A percentile compares a stretch with the other conserved stretches of the same genome.
Evolutionary conservation across 345 rosid species (phyloP).

Genomic region (Trapa incisa): DNA sequence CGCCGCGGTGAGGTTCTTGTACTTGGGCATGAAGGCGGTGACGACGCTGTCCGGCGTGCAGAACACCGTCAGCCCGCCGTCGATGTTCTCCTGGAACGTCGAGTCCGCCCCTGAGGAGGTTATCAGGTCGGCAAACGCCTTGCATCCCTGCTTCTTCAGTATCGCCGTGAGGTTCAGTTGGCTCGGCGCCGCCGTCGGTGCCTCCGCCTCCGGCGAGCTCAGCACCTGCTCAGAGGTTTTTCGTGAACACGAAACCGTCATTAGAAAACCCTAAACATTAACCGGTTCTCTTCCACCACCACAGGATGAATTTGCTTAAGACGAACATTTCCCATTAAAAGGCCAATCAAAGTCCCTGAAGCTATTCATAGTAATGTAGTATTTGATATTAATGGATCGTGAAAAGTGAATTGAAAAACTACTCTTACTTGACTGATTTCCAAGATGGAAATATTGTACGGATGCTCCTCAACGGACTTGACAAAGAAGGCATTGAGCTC

Average conservation of each 20-base stretch:
- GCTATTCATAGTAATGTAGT: too few species aligned
- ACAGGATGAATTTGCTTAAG: too few species aligned
- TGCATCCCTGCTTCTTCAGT: constrained; percentile 71
- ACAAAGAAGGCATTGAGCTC: constrained; percentile 49
- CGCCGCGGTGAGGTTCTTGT: constrained; percentile 58
- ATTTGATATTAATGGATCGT: too few species aligned
- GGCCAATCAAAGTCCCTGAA: too few species aligned
- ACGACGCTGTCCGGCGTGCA: constrained; percentile 61
- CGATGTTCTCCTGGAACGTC: constrained; percentile 56
- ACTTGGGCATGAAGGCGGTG: constrained; percentile 48
- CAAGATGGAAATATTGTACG: constrained; percentile 70
- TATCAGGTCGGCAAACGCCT: constrained; percentile 59
- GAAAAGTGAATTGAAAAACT: too few species aligned
- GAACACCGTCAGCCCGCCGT: constrained; percentile 82
- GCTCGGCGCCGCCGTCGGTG: constrained; percentile 69
- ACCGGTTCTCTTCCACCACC: too few species aligned
- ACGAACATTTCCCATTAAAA: too few species aligned
- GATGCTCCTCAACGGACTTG: constrained; percentile 53
- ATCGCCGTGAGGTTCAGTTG: constrained; percentile 45
- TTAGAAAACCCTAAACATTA: too few species aligned
- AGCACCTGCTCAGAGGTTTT: constrained; percentile 17
- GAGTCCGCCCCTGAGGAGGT: constrained; percentile 44
- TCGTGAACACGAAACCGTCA: too few species aligned
- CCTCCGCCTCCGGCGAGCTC: constrained; percentile 72
- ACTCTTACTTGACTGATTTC: constrained; percentile 50